phyloP scores from a whole-genome alignment of 768 basidiomycete species.

The Clitopilus hobsonii region DNA sequence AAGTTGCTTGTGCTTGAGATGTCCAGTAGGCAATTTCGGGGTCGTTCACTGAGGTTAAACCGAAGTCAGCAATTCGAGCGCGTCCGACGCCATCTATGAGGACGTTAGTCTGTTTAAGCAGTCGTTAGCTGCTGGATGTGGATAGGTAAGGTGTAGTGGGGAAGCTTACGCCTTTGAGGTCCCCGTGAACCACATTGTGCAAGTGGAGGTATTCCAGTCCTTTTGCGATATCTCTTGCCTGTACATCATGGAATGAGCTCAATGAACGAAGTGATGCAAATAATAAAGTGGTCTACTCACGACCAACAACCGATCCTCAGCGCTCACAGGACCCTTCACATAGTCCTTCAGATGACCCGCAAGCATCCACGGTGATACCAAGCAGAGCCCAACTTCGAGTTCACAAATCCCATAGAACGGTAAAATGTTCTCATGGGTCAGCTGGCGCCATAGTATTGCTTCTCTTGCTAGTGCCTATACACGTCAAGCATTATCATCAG shows the following conservation, averaged over 20 bases:
- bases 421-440: conserved; percentile 9
- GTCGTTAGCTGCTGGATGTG: neutral
- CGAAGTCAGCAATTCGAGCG: conserved; percentile 21
- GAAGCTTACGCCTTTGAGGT: conserved; percentile 15
- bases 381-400: conserved; percentile 3
- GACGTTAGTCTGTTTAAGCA: conserved; percentile 16
- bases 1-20: conserved; percentile 7
- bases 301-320: neutral
- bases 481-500: neutral
- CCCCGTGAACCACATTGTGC: conserved; percentile 13
- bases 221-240: conserved; percentile 9
- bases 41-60: conserved; percentile 14
- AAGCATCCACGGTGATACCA: conserved; percentile 11
- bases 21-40: conserved; percentile 10
- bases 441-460: conserved; percentile 1
- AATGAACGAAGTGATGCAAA: too few species aligned
- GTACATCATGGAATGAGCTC: neutral
- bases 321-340: neutral
- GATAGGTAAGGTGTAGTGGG: neutral
- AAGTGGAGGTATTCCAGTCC: conserved; percentile 15
- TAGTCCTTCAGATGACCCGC: conserved; percentile 2
- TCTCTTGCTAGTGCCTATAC: neutral
- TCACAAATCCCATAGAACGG: conserved; percentile 11
- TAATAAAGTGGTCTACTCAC: neutral
- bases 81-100: conserved; percentile 12